Evolutionary conservation across 805 yeast species (phyloP).

Genomic region (Blastobotrys parvus): DNA sequence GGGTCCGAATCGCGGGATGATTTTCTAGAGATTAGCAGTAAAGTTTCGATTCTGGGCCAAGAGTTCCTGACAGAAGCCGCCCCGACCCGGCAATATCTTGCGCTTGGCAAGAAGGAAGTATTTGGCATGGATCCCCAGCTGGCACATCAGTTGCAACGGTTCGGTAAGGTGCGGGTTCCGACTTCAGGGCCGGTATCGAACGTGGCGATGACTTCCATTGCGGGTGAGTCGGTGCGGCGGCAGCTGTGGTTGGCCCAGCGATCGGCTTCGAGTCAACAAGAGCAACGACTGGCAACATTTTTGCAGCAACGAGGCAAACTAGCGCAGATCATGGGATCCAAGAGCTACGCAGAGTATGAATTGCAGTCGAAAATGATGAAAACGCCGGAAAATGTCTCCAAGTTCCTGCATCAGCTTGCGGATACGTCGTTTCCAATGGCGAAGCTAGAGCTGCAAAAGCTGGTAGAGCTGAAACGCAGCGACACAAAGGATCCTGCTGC

Average conservation of each 20-base stretch:
- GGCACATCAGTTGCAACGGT: slow-evolving; percentile 18
- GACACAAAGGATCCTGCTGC: slow-evolving; percentile 35
- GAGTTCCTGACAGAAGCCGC: slow-evolving; percentile 49
- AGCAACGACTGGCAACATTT: slow-evolving; percentile 48
- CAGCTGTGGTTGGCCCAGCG: slow-evolving; percentile 71
- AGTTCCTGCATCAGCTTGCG: slow-evolving; percentile 58
- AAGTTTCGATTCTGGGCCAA: slow-evolving; percentile 75
- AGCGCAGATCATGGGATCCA: slow-evolving; percentile 64
- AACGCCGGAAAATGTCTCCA: slow-evolving; percentile 62
- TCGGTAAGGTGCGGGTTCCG: slow-evolving; percentile 44
- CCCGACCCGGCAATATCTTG: slow-evolving; percentile 23
- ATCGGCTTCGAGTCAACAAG: slow-evolving; percentile 54
- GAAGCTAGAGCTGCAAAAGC: slow-evolving; percentile 42
- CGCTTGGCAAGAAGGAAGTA: slow-evolving; percentile 20
- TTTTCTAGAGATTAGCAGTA: slow-evolving; percentile 72
- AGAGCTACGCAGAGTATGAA: slow-evolving; percentile 70
- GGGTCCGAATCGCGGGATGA: slow-evolving; percentile 50
- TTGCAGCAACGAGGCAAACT: slow-evolving; percentile 59
- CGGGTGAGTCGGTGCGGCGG: slow-evolving; percentile 49
- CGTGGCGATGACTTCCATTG: slow-evolving; percentile 51
- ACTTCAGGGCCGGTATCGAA: slow-evolving; percentile 58
- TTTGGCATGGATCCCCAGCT: slow-evolving; percentile 28
- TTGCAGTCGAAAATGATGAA: slow-evolving; percentile 86
- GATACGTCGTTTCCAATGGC: slow-evolving; percentile 46
- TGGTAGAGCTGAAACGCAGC: slow-evolving; percentile 21